Evolutionary conservation across 1,284 basidiomycete genomes (phyloP).

Genomic region (Trametes versicolor): DNA sequence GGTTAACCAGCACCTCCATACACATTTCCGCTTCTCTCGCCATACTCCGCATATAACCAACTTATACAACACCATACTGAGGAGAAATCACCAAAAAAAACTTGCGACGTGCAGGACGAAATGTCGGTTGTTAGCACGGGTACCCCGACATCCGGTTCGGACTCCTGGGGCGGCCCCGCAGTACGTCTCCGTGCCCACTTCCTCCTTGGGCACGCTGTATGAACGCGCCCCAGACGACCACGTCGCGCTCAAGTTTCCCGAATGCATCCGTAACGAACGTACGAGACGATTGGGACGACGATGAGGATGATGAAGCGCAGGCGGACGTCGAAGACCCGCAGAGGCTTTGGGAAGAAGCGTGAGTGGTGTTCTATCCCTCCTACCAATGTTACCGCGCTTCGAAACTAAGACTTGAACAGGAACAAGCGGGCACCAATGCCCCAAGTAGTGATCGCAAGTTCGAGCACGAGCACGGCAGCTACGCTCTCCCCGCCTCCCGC

Average conservation of each 20-base stretch:
- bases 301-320: conserved; percentile 51
- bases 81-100: too few relatives aligned
- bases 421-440: conserved; percentile 58
- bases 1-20: too few relatives aligned
- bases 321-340: conserved; percentile 46
- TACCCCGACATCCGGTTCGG: neutral
- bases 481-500: conserved; percentile 45
- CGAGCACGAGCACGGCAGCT: conserved; percentile 38
- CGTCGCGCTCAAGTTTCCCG: conserved; percentile 1
- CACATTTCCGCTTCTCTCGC: too few relatives aligned
- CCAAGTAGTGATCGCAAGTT: conserved; percentile 50
- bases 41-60: too few relatives aligned
- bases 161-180: conserved; percentile 31
- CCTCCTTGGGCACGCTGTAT: conserved; percentile 2
- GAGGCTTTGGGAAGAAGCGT: conserved; percentile 58
- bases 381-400: conserved; percentile 9
- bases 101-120: neutral
- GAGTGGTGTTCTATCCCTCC: conserved; percentile 35
- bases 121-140: conserved; percentile 8
- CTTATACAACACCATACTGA: too few relatives aligned
- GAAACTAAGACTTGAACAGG: conserved; percentile 38
- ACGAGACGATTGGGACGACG: conserved; percentile 58
- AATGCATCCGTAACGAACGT: conserved; percentile 29
- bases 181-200: conserved; percentile 23
- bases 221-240: neutral